Evolutionary conservation across 2,329 filamentous ascomycete genomes (phyloP).

Genomic region (Amylocarpus encephaloides): DNA sequence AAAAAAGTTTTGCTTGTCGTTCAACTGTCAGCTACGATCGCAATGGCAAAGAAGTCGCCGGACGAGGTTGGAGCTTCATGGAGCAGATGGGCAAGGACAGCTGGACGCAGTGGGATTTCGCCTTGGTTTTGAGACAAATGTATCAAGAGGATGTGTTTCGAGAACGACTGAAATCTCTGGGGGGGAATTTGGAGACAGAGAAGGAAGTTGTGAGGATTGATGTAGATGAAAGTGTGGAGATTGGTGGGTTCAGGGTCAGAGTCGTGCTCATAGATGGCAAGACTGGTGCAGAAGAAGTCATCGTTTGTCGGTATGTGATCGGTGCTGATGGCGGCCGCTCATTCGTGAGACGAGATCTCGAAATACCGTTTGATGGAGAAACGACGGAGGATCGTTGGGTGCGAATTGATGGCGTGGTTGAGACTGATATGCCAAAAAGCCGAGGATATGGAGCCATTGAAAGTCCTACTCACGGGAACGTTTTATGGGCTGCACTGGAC

Average conservation of each 20-base stretch:
- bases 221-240: slow-evolving; percentile 17
- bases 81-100: slow-evolving; percentile 41
- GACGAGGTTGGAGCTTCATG: slow-evolving; percentile 47
- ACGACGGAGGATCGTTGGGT: slow-evolving; percentile 48
- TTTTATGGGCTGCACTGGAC: slow-evolving; percentile 49
- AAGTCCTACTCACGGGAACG: slow-evolving; percentile 46
- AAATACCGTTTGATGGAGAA: slow-evolving; percentile 44
- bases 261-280: slow-evolving; percentile 14
- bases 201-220: slow-evolving; percentile 16
- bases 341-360: slow-evolving; percentile 40
- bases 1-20: slow-evolving; percentile 46
- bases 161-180: slow-evolving; percentile 31
- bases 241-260: slow-evolving; percentile 21
- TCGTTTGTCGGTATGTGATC: slow-evolving; percentile 41
- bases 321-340: slow-evolving; percentile 47
- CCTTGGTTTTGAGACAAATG: slow-evolving; percentile 48
- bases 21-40: slow-evolving; percentile 43
- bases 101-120: slow-evolving; percentile 43
- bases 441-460: slow-evolving; percentile 45
- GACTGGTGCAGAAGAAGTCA: slow-evolving; percentile 29
- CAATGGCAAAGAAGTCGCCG: slow-evolving; percentile 39
- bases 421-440: slow-evolving; percentile 38
- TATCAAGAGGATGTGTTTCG: slow-evolving; percentile 49
- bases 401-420: slow-evolving; percentile 41
- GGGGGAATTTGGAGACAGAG: slow-evolving; percentile 17